phyloP scores from a whole-genome alignment of 202 grass and related monocot genomes.

The Carex arenaria region DNA sequence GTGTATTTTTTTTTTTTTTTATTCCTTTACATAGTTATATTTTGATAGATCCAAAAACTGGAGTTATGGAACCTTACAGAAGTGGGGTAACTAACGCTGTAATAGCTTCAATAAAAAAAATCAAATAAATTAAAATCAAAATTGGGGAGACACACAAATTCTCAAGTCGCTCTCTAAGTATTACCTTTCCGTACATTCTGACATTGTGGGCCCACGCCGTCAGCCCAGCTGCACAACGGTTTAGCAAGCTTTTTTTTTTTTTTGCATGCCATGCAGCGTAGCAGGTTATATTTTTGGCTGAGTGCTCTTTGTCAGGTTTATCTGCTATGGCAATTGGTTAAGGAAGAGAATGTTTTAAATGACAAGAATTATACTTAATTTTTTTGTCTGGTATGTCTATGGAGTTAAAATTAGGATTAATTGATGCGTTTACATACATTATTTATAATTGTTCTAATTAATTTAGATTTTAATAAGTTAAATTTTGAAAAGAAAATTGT shows the following conservation, averaged over 20 bases:
- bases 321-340: neutral
- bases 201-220: neutral
- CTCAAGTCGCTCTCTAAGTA: slow-evolving; percentile 8
- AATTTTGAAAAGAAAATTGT: too few relatives aligned
- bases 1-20: neutral
- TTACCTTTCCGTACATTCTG: slow-evolving; percentile 7
- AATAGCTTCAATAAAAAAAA: neutral
- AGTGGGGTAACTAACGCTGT: too few relatives aligned
- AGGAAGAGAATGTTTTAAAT: neutral
- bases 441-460: too few relatives aligned
- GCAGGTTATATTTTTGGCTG: neutral
- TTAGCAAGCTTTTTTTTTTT: neutral
- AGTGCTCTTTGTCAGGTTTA: neutral
- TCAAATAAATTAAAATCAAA: neutral
- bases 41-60: neutral
- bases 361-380: neutral
- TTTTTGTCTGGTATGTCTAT: neutral
- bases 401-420: too few relatives aligned
- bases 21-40: neutral
- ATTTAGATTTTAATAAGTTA: too few relatives aligned
- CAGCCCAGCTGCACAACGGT: neutral
- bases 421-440: too few relatives aligned
- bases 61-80: too few relatives aligned
- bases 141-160: neutral
- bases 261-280: neutral